Evolutionary conservation across 257 asterid species (phyloP).

Genomic region (Solanum corneliomulleri): DNA sequence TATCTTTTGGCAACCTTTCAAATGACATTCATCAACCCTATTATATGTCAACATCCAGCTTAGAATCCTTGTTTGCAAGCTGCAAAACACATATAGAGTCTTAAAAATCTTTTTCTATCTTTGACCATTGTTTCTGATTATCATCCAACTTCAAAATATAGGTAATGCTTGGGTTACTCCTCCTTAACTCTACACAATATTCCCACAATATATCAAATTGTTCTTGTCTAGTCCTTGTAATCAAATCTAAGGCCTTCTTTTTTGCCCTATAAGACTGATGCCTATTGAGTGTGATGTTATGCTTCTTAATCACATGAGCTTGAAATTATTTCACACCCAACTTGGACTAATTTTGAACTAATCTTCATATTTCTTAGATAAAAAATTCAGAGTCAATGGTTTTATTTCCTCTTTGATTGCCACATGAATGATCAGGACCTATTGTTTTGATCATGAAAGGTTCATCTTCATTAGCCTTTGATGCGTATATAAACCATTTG

Average conservation of each 20-base stretch:
- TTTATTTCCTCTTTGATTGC: not conserved
- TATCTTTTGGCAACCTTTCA: not conserved
- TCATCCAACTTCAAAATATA: not conserved
- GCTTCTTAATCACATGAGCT: not conserved
- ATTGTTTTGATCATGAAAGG: not conserved
- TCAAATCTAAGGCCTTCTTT: not conserved
- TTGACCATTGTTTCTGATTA: not conserved
- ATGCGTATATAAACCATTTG: not conserved
- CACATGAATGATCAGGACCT: not conserved
- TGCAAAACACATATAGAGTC: not conserved
- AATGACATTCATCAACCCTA: not conserved
- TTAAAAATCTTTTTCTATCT: not conserved
- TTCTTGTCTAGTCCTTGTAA: not conserved
- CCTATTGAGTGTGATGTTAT: not conserved
- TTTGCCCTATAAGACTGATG: not conserved
- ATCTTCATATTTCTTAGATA: not conserved
- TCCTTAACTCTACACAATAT: not conserved
- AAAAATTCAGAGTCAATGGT: not conserved
- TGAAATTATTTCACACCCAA: not conserved
- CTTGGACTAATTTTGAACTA: not conserved
- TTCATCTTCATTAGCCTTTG: not conserved
- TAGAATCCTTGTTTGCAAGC: not conserved
- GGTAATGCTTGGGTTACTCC: not conserved
- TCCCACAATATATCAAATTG: not conserved
- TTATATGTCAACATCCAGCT: not conserved